Conservation (phyloP, 345 rosid genomes). For the Limnanthes douglasii region DNA sequence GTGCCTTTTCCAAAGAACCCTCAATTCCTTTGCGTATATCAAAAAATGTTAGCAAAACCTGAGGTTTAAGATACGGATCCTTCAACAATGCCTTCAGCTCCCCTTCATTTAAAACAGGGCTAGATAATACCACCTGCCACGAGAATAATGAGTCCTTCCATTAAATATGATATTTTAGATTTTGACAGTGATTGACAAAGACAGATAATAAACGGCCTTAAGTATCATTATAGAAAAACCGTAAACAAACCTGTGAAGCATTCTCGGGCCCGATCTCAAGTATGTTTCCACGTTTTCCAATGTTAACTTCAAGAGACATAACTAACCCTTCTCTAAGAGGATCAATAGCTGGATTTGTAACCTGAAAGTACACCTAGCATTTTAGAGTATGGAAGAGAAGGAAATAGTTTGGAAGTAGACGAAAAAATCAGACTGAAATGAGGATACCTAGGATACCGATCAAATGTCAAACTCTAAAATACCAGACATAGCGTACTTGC, state of each 20-base stretch:
- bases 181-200: constrained; percentile 2
- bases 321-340: constrained; percentile 97
- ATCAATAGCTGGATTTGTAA: constrained; percentile 97
- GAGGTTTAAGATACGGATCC: constrained; percentile 53
- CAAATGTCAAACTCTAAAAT: constrained; percentile 1
- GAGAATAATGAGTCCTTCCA: constrained; percentile 5
- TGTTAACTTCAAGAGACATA: constrained; percentile 93
- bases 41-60: constrained; percentile 57
- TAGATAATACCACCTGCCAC: constrained; percentile 59
- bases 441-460: neutral
- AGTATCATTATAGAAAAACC: constrained; percentile 4
- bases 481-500: neutral
- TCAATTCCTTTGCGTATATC: constrained; percentile 89
- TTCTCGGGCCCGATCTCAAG: constrained; percentile 92
- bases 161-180: constrained; percentile 6
- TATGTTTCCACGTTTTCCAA: constrained; percentile 90
- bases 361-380: constrained; percentile 30
- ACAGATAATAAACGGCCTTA: constrained; percentile 2
- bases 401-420: constrained; percentile 3
- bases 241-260: constrained; percentile 62
- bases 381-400: constrained; percentile 2
- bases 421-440: neutral
- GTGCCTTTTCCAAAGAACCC: constrained; percentile 70
- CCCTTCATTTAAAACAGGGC: constrained; percentile 87
- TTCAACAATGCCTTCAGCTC: constrained; percentile 67